Evolutionary conservation across 1,139 yeast genomes (phyloP), one percentile per base, ranked within the genome.

Genomic region (Candida sp.): DNA sequence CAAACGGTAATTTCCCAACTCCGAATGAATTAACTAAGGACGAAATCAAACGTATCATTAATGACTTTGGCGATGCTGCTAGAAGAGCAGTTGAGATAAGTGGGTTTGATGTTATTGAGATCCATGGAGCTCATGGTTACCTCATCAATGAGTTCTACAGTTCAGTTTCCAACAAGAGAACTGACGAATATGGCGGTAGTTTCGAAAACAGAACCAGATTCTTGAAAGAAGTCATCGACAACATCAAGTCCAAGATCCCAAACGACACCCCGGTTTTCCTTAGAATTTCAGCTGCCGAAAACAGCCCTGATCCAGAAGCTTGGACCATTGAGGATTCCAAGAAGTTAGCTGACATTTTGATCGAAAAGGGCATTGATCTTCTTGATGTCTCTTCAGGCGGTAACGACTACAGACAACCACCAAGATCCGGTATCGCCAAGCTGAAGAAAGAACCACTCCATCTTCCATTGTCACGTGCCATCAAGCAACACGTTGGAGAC

Each of bases 141-240:
- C 61, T 81, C 41, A 51, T 78, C 34, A 68, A 71, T 55, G 69
- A 70, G 52, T 80, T 81, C 60, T 56, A 73, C 45, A 65, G 77
- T 25, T 56, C 63, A 1, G 51, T 63, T 26, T 64, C 78, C 6
- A 81, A 81, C 60, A 58, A 69, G 48, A 69, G 86, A 63, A 75
- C 76, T 6, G 86, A 81, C 57, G 66, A 78, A 54, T 82, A 81
- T 55, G 86, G 86, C 47, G 86, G 86, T 0, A 68, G 78, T 53
- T 75, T 86, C 55, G 91, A 85, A 63, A 87, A 86, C 70, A 77
- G 90, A 57, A 77, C 84, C 30, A 72, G 88, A 53, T 78, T 87
- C 58, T 60, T 78, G n/a, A 66, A 84, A 42, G 88, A 86, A 61
- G 74, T 86, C 27, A 69, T 86, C 44, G 89, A 84, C 54, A 81